Base-by-base conservation (phyloP, 1,284 basidiomycete species). In the Inonotus obliquus region DNA sequence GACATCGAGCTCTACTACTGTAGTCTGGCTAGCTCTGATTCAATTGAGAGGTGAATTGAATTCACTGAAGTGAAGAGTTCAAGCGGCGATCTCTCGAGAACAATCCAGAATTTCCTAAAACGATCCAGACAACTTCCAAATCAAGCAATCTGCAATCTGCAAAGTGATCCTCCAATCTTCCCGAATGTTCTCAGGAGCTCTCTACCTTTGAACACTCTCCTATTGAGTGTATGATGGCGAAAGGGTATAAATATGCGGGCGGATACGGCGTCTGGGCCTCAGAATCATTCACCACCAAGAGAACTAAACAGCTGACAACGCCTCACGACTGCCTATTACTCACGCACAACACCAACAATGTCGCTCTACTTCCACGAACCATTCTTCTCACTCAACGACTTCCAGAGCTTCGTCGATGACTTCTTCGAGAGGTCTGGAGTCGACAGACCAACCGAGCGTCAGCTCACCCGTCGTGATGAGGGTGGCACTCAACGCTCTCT, bases 401-500 rank as follows among this genome's bases (percentile, higher is more conserved):
- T 82, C 51, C 79, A 81, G 39, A 78, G 77, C 64, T 71, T 82
- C 67, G 74, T 83, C 56, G 79, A 82, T 65, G 76, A 82, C 35
- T 74, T 77, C 1, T 72, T 81, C 56, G 68, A 63, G 63, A 45
- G 25, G 45, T 56, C 45, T 47, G 41, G 19, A 11, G 41, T 44
- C 41, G 19, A 44, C 41, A 6, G 41, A 44, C 41, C 41, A 21
- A n/a, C 41, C 49, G 35, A 48, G 35, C 45, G 58, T 54, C 44
- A 32, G 39, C 35, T 57, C 41, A 19, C 58, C 64, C 38, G 45
- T 39, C 56, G 62, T 35, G 29, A 63, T 54, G 53, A 38, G 29
- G 39, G 52, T 14, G 23, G 44, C 38, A 45, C 21, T 32, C 57
- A 48, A 57, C 27, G 63, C n/a, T 53, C n/a, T 51, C 21, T 10